Base-by-base conservation (phyloP, 306 rosid genomes). In the Neltuma alba region DNA sequence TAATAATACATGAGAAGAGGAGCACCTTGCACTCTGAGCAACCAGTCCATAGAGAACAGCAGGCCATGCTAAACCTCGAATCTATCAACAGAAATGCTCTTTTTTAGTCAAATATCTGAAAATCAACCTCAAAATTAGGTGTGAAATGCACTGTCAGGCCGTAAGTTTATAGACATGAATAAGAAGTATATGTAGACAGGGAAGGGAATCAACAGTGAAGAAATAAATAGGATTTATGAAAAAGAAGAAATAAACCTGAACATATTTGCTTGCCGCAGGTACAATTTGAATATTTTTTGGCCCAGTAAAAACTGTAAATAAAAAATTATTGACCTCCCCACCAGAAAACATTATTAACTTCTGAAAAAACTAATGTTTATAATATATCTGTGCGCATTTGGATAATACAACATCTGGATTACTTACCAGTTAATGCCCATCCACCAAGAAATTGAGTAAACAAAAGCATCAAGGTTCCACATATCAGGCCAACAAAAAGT, bases 61-160 rank as follows among this genome's bases (percentile, higher is more conserved):
- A 21, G 97, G 94, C 97, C 97, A 92, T 58, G 97, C 94, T 84
- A 92, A 89, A 74, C 94, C 91, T 68, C 97, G 88, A 85, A 92
- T 86, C 94, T 90, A 83, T 69, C 86, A 80, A 63, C 1, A 70
- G 11, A 89, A 87, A 81, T 25, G 9, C 23, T n/a, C 48, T 34
- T 62, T 60, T 45, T 63, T 31, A 63, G 80, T 76, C 66, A 63
- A 62, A 23, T 16, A 61, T 41, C 71, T 42, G 16, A 76, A 50
- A 62, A 31, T 63, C 60, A 44, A 44, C 67, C 25, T 20, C 62
- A 31, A 33, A 36, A 60, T 62, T 47, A 74, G 40, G 21, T 38
- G 54, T 21, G 41, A 57, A n/a, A 68, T 42, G 33, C n/a, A 41
- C 34, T 37, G 44, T 68, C 33, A 68, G 41, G 52, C 30, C 41